Conservation (phyloP, 768 basidiomycete species). For the Leccinum pellstonianum region DNA sequence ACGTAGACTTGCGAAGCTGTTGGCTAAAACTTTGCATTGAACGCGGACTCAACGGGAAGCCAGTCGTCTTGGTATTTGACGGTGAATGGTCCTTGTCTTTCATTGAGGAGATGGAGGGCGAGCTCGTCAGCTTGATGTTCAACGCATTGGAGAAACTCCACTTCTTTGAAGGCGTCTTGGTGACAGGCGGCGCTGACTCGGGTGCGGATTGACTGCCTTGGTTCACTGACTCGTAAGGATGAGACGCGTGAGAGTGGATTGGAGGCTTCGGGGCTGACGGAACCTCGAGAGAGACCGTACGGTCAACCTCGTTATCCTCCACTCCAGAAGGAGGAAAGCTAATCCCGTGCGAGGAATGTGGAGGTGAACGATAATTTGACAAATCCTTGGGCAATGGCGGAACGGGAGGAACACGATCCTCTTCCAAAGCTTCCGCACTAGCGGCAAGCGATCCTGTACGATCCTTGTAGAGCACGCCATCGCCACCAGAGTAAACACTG, state of each 20-base stretch:
- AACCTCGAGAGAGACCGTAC: constrained; percentile 52
- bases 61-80: constrained; percentile 44
- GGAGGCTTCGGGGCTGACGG: constrained; percentile 34
- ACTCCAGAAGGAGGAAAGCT: constrained; percentile 46
- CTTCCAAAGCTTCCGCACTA: constrained; percentile 60
- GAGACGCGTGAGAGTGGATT: constrained; percentile 31
- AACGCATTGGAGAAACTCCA: constrained; percentile 92
- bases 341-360: constrained; percentile 54
- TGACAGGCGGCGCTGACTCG: constrained; percentile 45
- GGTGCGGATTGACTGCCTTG: constrained; percentile 38
- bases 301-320: constrained; percentile 49
- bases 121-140: constrained; percentile 69
- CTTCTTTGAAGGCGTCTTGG: constrained; percentile 90
- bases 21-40: constrained; percentile 61
- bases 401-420: constrained; percentile 80
- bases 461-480: constrained; percentile 63
- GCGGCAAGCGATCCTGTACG: constrained; percentile 60
- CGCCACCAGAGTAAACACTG: constrained; percentile 63
- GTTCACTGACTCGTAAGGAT: constrained; percentile 40
- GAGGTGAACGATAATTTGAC: constrained; percentile 72
- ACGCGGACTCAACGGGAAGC: constrained; percentile 65
- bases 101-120: constrained; percentile 58
- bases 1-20: constrained; percentile 64
- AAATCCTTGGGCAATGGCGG: constrained; percentile 91
- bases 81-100: constrained; percentile 41